Evolutionary conservation across 257 asterid genomes (phyloP).

Genomic region (Rauvolfia tetraphylla): DNA sequence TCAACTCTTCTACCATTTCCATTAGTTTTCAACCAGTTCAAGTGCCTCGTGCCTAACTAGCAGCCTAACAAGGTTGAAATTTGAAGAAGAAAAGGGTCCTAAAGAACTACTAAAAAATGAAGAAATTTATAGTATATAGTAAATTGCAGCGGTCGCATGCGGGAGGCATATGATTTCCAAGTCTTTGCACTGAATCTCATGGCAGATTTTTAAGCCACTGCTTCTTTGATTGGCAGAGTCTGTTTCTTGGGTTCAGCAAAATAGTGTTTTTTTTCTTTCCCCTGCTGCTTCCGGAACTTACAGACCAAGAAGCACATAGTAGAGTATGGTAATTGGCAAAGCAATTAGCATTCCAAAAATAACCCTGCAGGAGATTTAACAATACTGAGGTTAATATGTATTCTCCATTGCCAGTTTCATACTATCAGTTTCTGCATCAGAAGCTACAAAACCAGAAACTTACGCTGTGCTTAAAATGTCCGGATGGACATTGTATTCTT

Average conservation of each 20-base stretch:
- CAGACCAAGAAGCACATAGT: slow-evolving; percentile 84
- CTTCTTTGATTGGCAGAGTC: neutral
- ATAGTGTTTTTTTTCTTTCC: slow-evolving; percentile 16
- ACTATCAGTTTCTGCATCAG: neutral
- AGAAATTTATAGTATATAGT: slow-evolving; percentile 10
- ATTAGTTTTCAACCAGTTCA: neutral
- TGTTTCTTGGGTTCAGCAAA: slow-evolving; percentile 40
- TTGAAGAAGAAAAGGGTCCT: slow-evolving; percentile 6
- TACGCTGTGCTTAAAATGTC: slow-evolving; percentile 93
- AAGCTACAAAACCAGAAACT: slow-evolving; percentile 15
- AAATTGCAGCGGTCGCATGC: slow-evolving; percentile 34
- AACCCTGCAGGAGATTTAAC: slow-evolving; percentile 51
- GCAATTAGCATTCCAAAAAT: slow-evolving; percentile 91
- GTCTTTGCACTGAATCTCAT: slow-evolving; percentile 54
- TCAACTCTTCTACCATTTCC: neutral
- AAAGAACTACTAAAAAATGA: slow-evolving; percentile 19
- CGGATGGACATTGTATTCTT: slow-evolving; percentile 86
- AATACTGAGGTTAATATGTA: neutral
- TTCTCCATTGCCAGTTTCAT: neutral
- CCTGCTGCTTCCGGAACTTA: slow-evolving; percentile 28
- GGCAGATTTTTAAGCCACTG: slow-evolving; percentile 11
- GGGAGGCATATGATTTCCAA: slow-evolving; percentile 40
- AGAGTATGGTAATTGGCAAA: slow-evolving; percentile 78
- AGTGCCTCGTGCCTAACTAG: slow-evolving; percentile 16
- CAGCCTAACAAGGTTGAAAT: slow-evolving; percentile 13